These are phyloP conservation scores for Cyberlindnera xylosilytica DNA, from an alignment of 805 yeast species.

Conservation along the genomic window DNA sequence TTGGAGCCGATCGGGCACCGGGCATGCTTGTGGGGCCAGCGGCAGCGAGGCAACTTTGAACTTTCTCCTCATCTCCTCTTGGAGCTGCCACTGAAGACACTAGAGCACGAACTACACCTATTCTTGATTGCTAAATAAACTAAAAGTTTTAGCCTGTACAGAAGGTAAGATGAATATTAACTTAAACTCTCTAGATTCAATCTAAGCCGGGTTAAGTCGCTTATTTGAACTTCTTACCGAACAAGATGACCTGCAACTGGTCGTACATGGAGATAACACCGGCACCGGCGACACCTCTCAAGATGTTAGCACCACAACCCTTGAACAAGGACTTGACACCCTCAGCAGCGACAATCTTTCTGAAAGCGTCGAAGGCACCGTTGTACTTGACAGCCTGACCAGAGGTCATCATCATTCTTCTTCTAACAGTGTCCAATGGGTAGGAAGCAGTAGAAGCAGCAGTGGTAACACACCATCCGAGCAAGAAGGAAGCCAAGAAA, in stretches of 20 bases:
- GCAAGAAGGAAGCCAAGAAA: conserved; percentile 91
- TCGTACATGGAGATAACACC: conserved; percentile 98
- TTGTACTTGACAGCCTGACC: conserved; percentile 97
- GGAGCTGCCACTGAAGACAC: too few relatives aligned
- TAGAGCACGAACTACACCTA: too few relatives aligned
- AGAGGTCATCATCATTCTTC: conserved; percentile 99
- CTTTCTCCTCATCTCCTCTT: too few relatives aligned
- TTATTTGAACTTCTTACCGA: conserved; percentile 90
- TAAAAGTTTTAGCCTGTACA: conserved; percentile 9
- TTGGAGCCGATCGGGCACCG: too few relatives aligned
- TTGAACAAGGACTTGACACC: conserved; percentile 92
- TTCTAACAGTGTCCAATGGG: conserved; percentile 99
- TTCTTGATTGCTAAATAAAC: conserved; percentile 3
- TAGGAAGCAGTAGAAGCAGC: conserved; percentile 98
- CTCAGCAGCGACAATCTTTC: conserved; percentile 90
- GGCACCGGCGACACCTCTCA: conserved; percentile 99
- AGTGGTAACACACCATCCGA: conserved; percentile 98
- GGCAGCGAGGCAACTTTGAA: too few relatives aligned
- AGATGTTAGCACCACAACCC: conserved; percentile 99
- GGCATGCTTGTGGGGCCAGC: too few relatives aligned
- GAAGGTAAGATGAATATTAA: conserved; percentile 15
- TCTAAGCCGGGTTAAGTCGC: conserved; percentile 22
- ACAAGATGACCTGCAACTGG: conserved; percentile 90
- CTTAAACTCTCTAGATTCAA: conserved; percentile 56
- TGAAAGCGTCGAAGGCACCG: conserved; percentile 93